phyloP scores from a whole-genome alignment of 2,329 filamentous ascomycete species.

The Fusarium subglutinans region DNA sequence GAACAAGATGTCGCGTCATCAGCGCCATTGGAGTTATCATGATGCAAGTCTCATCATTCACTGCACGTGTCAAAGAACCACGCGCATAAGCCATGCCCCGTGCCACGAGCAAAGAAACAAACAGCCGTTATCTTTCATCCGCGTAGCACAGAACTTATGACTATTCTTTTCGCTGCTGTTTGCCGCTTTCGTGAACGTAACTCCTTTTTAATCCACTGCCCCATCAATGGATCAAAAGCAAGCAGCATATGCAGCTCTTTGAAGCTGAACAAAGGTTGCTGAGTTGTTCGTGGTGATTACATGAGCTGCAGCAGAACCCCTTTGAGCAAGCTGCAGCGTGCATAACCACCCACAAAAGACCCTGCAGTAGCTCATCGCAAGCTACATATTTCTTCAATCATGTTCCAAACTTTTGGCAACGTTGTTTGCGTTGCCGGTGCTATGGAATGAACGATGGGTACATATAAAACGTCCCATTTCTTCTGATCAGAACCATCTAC shows the following conservation, averaged over 20 bases:
- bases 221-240: neutral
- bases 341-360: neutral
- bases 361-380: neutral
- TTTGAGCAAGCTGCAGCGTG: neutral
- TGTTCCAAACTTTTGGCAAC: neutral
- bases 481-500: neutral
- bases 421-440: rapidly evolving
- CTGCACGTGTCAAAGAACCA: neutral
- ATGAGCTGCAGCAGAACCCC: neutral
- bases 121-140: neutral
- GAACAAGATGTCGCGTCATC: rapidly evolving
- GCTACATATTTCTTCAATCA: neutral
- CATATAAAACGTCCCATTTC: neutral
- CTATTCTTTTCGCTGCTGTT: neutral
- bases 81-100: neutral
- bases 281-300: too few species aligned
- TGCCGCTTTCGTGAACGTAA: rapidly evolving
- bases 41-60: neutral
- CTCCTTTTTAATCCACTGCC: rapidly evolving
- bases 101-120: neutral
- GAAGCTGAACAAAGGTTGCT: neutral
- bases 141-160: neutral
- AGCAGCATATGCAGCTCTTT: neutral
- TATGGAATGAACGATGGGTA: neutral
- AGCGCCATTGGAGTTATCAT: neutral